Evolutionary conservation across 2,329 filamentous ascomycete species (phyloP).

Genomic region (Colletotrichum spaethianum): DNA sequence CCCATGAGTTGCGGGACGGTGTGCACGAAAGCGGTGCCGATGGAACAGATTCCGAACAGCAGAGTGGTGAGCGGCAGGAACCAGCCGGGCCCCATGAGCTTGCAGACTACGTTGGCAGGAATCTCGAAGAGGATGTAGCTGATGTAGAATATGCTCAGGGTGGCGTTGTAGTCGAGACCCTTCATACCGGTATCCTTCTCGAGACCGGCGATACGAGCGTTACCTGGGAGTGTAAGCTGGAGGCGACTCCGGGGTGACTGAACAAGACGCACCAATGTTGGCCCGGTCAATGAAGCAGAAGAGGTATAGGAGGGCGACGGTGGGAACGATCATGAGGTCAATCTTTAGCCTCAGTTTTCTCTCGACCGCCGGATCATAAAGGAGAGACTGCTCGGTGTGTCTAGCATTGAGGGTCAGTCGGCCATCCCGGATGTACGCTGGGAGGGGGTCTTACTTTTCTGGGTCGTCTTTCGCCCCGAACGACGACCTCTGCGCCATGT

Average conservation of each 20-base stretch:
- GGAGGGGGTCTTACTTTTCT: constrained; percentile 16
- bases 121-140: constrained; percentile 77
- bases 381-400: constrained; percentile 2
- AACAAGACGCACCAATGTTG: constrained; percentile 68
- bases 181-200: constrained; percentile 67
- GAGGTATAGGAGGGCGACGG: constrained; percentile 73
- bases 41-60: constrained; percentile 70
- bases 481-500: constrained; percentile 12
- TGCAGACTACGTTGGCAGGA: constrained; percentile 73
- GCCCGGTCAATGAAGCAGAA: constrained; percentile 79
- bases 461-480: constrained; percentile 5
- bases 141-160: constrained; percentile 75
- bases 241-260: not conserved
- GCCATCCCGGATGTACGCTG: too few relatives aligned
- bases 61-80: constrained; percentile 72
- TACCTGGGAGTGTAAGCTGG: constrained; percentile 56
- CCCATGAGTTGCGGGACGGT: constrained; percentile 62
- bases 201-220: constrained; percentile 72
- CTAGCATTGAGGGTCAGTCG: not conserved
- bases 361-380: constrained; percentile 49
- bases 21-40: constrained; percentile 74
- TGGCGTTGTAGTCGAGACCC: constrained; percentile 73
- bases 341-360: constrained; percentile 69
- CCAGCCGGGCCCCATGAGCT: constrained; percentile 75
- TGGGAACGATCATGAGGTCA: constrained; percentile 73